Evolutionary conservation across 2,329 filamentous ascomycete genomes (phyloP), one percentile per base, ranked within the genome.

Genomic region (Aureobasidium sp.): DNA sequence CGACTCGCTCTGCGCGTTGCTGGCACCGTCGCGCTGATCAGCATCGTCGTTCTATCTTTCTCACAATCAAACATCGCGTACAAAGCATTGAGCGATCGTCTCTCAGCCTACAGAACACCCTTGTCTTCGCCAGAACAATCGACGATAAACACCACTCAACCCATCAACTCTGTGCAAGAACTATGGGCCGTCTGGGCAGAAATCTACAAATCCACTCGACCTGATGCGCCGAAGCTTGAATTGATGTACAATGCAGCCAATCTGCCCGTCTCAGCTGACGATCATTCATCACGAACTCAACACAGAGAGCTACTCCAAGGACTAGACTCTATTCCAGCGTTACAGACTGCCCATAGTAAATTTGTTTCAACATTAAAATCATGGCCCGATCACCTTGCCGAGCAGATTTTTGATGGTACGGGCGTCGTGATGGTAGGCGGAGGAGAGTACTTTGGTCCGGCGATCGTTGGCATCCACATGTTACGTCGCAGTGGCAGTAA

Each of bases 401-500:
- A 55, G 4, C 29, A 51, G 2, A 53, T 66, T 2, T 70, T 65
- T 55, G 64, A 57, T 6, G 67, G 67, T 15, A 58, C 57, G 7
- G 74, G 74, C 13, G 69, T 76, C 48, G 74, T 74, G 9, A 70
- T 71, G 15, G 71, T 78, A 13, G 78, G 76, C 0, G 76, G 76
- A 15, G 75, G 74, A 1, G 65, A 70, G 17, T 78, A 78, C 62
- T 68, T 78, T 10, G 76, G 77, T 1, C 74, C 77, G 1, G 69
- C 79, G 46, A 71, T 77, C 8, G 75, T 78, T 6, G 77, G 76
- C 1, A 68, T 80, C 13, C 74, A 74, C 7, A 78, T 80, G 75
- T 72, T 80, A 36, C 72, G 78, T 13, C 69, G 71, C 13, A 75
- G 74, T 12, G 76, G 77, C 12, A 77, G 74, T 15, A 68, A 66